These are phyloP conservation scores for Heracleum sosnowskyi DNA, from an alignment of 129 eudicot genomes.

Conservation along the genomic window DNA sequence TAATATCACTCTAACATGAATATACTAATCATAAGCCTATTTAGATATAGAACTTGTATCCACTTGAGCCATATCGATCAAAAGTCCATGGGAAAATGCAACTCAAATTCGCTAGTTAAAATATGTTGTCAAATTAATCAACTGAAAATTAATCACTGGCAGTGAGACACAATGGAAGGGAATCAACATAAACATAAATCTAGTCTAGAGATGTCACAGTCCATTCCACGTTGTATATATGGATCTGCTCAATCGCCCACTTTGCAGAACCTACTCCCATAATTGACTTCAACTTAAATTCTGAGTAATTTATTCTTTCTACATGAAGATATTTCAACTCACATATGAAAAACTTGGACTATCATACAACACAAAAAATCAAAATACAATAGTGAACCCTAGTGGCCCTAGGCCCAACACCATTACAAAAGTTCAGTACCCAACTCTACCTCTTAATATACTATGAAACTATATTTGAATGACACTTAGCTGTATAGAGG, in stretches of 20 bases:
- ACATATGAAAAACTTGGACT: constrained; percentile 12
- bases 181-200: no score
- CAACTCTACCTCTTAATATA: constrained; percentile 23
- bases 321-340: constrained; percentile 5
- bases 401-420: constrained; percentile 13
- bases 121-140: no score
- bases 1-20: no score
- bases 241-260: background rate
- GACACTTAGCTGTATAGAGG: constrained; percentile 1
- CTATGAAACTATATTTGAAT: constrained; percentile 15
- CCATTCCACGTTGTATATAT: background rate
- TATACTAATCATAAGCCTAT: no score
- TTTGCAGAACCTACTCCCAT: background rate
- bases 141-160: no score
- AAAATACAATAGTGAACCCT: constrained; percentile 19
- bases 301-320: constrained; percentile 2
- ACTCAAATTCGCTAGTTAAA: no score
- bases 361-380: constrained; percentile 41
- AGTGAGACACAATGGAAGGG: no score
- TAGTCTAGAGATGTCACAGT: background rate
- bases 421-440: constrained; percentile 12
- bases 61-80: no score
- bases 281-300: background rate
- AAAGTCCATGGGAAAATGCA: no score
- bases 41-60: no score